Percentiles rank a stretch among this genome's conserved stretches.
Evolutionary conservation across 768 basidiomycete species (phyloP).

Genomic region (Suillus brevipes): DNA sequence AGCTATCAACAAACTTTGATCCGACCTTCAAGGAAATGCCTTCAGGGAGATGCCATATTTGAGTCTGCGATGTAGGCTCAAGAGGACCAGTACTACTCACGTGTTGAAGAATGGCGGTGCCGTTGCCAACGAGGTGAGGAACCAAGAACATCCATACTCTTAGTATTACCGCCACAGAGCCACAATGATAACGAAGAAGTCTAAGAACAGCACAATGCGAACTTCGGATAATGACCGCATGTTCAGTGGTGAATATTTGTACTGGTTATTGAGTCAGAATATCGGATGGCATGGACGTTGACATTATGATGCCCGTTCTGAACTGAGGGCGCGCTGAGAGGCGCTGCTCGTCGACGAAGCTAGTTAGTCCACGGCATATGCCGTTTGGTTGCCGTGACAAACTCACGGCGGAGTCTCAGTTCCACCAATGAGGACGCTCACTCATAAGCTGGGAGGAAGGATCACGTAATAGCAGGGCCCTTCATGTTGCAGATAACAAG

Average conservation of each 20-base stretch:
- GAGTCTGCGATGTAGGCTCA: slow-evolving; percentile 2
- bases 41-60: slow-evolving; percentile 22
- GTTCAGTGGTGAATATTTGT: not conserved
- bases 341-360: not conserved
- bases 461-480: not conserved
- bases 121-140: slow-evolving; percentile 11
- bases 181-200: not conserved
- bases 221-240: not conserved
- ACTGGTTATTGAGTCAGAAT: not conserved
- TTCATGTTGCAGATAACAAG: not conserved
- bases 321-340: not conserved
- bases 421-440: not conserved
- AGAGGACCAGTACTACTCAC: slow-evolving; percentile 18
- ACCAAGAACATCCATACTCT: slow-evolving; percentile 24
- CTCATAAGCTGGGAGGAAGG: not conserved
- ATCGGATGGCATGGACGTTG: not conserved
- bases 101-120: slow-evolving; percentile 23
- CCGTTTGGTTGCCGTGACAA: not conserved
- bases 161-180: slow-evolving; percentile 15
- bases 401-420: not conserved
- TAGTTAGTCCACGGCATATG: not conserved
- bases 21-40: slow-evolving; percentile 23
- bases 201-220: not conserved
- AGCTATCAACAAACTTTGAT: slow-evolving; percentile 17
- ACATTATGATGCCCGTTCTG: not conserved